Evolutionary conservation across 1,139 yeast genomes (phyloP), one percentile per base, ranked within the genome.

Genomic region (Scheffersomyces parashehatae): DNA sequence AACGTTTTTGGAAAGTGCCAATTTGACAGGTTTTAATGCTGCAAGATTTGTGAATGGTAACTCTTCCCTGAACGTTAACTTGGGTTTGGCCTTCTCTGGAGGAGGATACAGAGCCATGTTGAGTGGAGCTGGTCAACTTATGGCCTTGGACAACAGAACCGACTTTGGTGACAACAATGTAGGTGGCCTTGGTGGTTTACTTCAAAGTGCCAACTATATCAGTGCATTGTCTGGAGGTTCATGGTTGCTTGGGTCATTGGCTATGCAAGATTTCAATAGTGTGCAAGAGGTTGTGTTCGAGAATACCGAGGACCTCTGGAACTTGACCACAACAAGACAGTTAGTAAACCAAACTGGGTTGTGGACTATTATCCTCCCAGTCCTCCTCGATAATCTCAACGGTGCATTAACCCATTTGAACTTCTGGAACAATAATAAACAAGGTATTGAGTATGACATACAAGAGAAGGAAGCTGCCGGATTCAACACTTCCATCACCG

Each of bases 91-190:
- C 3, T 85, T 88, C 58, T 82, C 93, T 5, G 97, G 97, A 34
- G 97, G 97, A 56, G 95, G 97, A 3, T 89, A 88, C 65, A 77
- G 97, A 46, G 96, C 97, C 40, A 88, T 89, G 96, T 67, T 89
- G 35, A 67, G 75, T 44, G 96, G 96, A n/a, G 97, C 96, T 2
- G 97, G 97, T 35, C 83, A 84, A 62, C 65, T 89, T 35, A 72
- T 91, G 12, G 97, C 93, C 0, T 65, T 88, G 47, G 97, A 90
- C 60, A 77, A 80, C 54, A 75, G 97, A 56, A 85, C 95, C 5
- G 65, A 62, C 2, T 49, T 46, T 33, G 81, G 77, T 37, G 77
- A 78, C 3, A 64, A 72, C 39, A 31, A 31, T 20, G 24, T 20
- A 8, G 95, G 95, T 4, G 55, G 58, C 1, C 58, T 72, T 40